A percentile compares a stretch with the other conserved stretches of the same genome.
phyloP scores from a whole-genome alignment of 2,329 filamentous ascomycete species.

The Colletotrichum simmondsii region DNA sequence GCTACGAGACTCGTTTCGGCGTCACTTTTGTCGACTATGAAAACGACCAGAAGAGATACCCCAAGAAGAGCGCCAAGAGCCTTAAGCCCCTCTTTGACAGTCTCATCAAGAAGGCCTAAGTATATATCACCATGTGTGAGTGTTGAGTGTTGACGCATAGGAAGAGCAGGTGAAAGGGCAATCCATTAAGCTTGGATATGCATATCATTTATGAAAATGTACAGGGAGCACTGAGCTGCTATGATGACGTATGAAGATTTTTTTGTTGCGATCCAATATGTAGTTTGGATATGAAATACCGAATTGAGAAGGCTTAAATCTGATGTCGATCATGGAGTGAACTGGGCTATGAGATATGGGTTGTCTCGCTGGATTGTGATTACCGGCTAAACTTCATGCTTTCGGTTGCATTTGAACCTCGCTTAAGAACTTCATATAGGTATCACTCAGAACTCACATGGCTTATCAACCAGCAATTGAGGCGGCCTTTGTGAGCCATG shows the following conservation, averaged over 20 bases:
- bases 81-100: slow-evolving; percentile 78
- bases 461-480: too few species aligned
- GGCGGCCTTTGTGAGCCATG: too few species aligned
- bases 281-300: slow-evolving; percentile 1
- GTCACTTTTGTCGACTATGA: slow-evolving; percentile 87
- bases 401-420: not conserved
- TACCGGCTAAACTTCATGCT: not conserved
- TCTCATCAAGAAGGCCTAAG: slow-evolving; percentile 72
- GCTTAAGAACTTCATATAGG: rapidly evolving
- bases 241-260: slow-evolving; percentile 24
- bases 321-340: not conserved
- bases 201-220: slow-evolving; percentile 13
- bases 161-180: not conserved
- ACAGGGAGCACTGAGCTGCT: slow-evolving; percentile 5
- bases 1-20: slow-evolving; percentile 87
- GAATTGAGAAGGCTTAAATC: not conserved
- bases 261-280: not conserved
- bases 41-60: slow-evolving; percentile 80
- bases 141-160: not conserved
- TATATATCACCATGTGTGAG: not conserved
- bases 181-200: slow-evolving; percentile 3
- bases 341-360: not conserved
- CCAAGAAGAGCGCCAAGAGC: slow-evolving; percentile 85
- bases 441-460: too few species aligned
- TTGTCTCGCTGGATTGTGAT: not conserved